Evolutionary conservation across 1,284 basidiomycete genomes (phyloP), one percentile per base, ranked within the genome.

Genomic region (Heterobasidion occidentale): DNA sequence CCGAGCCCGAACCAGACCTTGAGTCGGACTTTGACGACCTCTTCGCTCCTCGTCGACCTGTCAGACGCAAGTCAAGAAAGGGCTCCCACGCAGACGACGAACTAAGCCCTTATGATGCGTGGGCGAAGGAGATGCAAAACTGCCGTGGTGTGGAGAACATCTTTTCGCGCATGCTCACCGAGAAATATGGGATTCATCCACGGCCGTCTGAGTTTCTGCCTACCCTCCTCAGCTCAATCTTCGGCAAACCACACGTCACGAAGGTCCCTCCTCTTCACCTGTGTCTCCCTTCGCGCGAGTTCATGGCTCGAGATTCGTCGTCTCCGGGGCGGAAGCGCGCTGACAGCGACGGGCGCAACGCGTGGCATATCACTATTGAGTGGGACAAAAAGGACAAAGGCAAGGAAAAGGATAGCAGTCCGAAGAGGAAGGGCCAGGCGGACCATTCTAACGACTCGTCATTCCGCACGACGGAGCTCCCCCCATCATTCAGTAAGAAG

Each of bases 71-170:
- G 48, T 36, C 11, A 33, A 34, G 36, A 46, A 47, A 36, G 33
- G 38, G 33, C 27, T 27, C 27, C 27, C 27, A 27, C 27, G 27
- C 27, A 27, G 27, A 27, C 6, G 38, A 42, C 46, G 50, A 49
- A n/a, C 38, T 20, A 19, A 42, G 50, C 59, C 35, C 61, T 57
- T 46, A 65, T 9, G 63, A 63, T 54, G 67, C 73, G 19, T 77
- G 76, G 75, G 67, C 70, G 53, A 58, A 56, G 6, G 69, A 69
- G 27, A 69, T 68, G 9, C 63, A 66, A 9, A 64, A 71, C 17
- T 74, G 74, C 52, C 70, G 84, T 12, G 84, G 86, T 17, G 83
- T 84, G 62, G 70, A 75, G 57, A 69, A 72, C 20, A 85, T 86
- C 78, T 60, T 60, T 52, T 55, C 52, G 45, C 58, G 56, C 33